Conservation (phyloP, 108 stramenopile genomes). For the Nitzschia sp. region DNA sequence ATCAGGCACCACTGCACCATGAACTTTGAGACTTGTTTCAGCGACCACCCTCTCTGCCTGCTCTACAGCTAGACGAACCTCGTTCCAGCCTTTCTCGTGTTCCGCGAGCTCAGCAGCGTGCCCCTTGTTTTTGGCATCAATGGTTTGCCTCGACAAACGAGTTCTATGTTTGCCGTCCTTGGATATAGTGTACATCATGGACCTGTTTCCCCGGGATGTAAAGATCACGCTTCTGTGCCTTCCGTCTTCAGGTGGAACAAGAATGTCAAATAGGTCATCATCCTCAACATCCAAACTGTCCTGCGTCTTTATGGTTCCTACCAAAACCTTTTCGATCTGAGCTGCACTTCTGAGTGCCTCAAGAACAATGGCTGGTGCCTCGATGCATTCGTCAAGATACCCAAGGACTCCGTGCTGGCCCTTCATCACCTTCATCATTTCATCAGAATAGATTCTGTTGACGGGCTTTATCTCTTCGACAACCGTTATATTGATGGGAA, state of each 20-base stretch:
- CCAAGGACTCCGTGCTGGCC: slow-evolving; percentile 70
- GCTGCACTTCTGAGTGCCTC: slow-evolving; percentile 61
- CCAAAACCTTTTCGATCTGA: slow-evolving; percentile 69
- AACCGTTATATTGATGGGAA: slow-evolving; percentile 61
- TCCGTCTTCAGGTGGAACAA: slow-evolving; percentile 42
- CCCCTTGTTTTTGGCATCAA: no score
- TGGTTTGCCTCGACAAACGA: no score
- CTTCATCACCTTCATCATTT: slow-evolving; percentile 61
- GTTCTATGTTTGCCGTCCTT: no score
- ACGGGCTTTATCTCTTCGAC: slow-evolving; percentile 38
- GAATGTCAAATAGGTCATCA: slow-evolving; percentile 44
- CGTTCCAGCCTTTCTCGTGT: no score
- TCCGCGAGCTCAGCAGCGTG: no score
- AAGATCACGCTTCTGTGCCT: slow-evolving; percentile 39
- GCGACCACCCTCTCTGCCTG: no score
- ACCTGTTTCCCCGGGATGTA: slow-evolving; percentile 29
- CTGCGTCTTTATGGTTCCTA: slow-evolving; percentile 73
- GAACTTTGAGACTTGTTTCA: no score
- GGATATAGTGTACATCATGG: slow-evolving; percentile 59
- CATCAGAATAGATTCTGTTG: slow-evolving; percentile 58
- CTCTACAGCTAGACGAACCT: no score
- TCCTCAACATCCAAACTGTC: slow-evolving; percentile 58
- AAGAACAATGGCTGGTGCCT: slow-evolving; percentile 68
- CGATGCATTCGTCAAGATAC: slow-evolving; percentile 80
- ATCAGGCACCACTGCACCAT: no score